phyloP scores from a whole-genome alignment of 2,329 filamentous ascomycete species.

The Aspergillus oerlinghausenensis region DNA sequence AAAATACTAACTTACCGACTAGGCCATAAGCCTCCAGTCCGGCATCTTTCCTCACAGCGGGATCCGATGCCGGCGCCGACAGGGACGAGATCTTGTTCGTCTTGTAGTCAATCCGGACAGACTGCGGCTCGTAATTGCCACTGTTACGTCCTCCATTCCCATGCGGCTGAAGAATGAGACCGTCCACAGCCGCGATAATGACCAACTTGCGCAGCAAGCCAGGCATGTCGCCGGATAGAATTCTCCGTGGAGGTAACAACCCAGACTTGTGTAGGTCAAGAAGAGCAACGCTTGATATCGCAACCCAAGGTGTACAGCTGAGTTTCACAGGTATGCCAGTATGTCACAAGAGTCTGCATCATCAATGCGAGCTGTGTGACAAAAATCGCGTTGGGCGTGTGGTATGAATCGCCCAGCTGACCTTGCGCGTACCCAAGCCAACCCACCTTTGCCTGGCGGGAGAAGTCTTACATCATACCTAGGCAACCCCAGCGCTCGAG shows the following conservation, averaged over 20 bases:
- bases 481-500: neutral
- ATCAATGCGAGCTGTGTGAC: neutral
- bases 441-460: neutral
- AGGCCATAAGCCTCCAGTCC: constrained; percentile 50
- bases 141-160: constrained; percentile 43
- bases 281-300: neutral
- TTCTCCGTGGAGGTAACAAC: constrained; percentile 3
- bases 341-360: neutral
- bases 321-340: neutral
- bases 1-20: constrained; percentile 46
- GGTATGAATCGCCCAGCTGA: neutral
- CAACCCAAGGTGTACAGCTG: neutral
- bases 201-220: constrained; percentile 72
- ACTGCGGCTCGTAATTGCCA: constrained; percentile 51
- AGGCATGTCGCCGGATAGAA: constrained; percentile 54
- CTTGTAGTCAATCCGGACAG: constrained; percentile 68
- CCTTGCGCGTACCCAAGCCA: neutral
- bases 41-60: constrained; percentile 25
- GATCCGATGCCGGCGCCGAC: constrained; percentile 27
- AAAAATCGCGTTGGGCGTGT: neutral
- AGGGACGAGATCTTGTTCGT: constrained; percentile 50
- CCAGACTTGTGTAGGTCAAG: neutral
- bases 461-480: neutral
- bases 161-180: constrained; percentile 72
- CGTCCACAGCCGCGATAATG: constrained; percentile 76